Evolutionary conservation across 495 filamentous ascomycete species (phyloP), one percentile per base, ranked within the genome.

Genomic region (Extremus antarcticus): DNA sequence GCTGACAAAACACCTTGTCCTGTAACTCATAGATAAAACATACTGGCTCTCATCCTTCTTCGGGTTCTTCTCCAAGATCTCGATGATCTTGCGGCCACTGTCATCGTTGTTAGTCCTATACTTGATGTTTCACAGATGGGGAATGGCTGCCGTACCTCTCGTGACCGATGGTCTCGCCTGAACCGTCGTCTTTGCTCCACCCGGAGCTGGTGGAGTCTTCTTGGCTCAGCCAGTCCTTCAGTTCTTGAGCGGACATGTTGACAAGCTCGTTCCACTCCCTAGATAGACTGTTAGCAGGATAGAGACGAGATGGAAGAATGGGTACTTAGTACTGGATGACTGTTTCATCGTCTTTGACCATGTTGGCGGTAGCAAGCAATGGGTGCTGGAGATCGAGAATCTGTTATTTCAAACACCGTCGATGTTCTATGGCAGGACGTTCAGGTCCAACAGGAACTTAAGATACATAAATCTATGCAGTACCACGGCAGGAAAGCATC

Each of bases 181-280:
- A 73, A 1, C 75, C 78, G 56, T 81, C 78, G 43, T 70, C 67
- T 63, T 79, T 80, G 7, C 35, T 55, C 79, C 78, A 85, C 8
- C 83, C 84, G 0, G 79, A 74, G 9, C 62, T 70, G 29, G 71
- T 68, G 2, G 81, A 84, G 19, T 74, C 65, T 16, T 76, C 74
- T 35, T 74, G 65, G 50, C 75, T 69, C 1, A 87, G 72, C 83
- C 82, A 86, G 20, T 73, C 71, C 52, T 80, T 69, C 29, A 86
- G 72, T 56, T 85, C 82, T 3, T 67, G 60, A 0, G 79, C 66
- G 8, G 73, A 71, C 83, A 87, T 86, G 65, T 87, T 85, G 38
- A 86, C 80, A 48, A 84, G 71, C 25, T 78, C 73, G 58, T 84
- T 85, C 70, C 85, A 86, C 66, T 85, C 80, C 45, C 79, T 83